Evolutionary conservation across 2,329 filamentous ascomycete species (phyloP), one percentile per base, ranked within the genome.

Genomic region (Exophiala alcalophila): DNA sequence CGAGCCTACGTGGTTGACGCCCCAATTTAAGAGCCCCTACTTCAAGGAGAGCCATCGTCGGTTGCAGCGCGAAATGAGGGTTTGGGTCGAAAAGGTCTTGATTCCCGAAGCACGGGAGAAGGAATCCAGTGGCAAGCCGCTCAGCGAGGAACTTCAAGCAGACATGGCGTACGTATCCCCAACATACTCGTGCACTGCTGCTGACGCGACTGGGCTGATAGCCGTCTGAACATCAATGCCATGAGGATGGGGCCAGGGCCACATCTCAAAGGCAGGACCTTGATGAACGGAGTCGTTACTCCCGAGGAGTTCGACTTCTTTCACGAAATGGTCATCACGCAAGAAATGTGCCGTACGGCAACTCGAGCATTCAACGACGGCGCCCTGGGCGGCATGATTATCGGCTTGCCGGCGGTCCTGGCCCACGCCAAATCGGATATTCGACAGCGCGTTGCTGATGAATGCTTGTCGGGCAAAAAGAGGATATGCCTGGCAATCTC

Each of bases 1-100:
- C 23, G 88, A 94, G 64, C 86, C 86, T 2, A 70, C 88, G 39
- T 94, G 88, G 88, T 71, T 94, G 52, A 77, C 79, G 5, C 81
- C 83, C 4, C 72, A 80, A 43, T 92, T 87, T 72, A 82, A 83
- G 62, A 83, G 74, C 27, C 49, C 51, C 5, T 50, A 48, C 21
- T 56, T 47, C 40, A 54, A 54, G 23, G 35, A 49, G 11, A 54
- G 46, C 14, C 53, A 56, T 43, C 35, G 43, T 5, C 38, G 42
- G 19, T 18, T 56, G 9, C 53, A 52, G 20, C 34, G 47, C 3
- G 50, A 45, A 24, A 42, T 56, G 42, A 47, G 53, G 4, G 38
- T 49, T 23, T 56, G 51, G 20, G 47, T 54, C 2, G 36, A 50
- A 8, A 29, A 25, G 4, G 38, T 47, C 2, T 40, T 55, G 15